These are phyloP conservation scores for Arthrobotrys musiformis DNA, from an alignment of 2,329 filamentous ascomycete genomes.

Conservation along the genomic window DNA sequence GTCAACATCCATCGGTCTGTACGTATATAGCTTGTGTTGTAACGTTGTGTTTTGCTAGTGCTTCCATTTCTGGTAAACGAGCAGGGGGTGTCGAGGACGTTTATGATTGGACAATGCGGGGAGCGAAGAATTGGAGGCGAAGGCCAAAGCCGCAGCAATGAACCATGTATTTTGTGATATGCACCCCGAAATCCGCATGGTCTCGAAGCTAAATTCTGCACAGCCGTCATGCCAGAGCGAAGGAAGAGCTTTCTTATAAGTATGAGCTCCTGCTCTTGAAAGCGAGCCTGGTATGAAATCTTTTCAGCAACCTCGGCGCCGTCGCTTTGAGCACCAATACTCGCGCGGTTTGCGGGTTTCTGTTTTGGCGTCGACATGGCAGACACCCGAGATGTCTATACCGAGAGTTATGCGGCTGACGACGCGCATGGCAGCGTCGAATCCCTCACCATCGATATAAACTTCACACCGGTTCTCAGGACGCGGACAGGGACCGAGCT, in stretches of 20 bases:
- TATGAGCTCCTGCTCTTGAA: neutral
- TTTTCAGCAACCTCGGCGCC: too few relatives aligned
- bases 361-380: conserved; percentile 10
- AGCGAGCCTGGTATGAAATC: neutral
- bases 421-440: conserved; percentile 31
- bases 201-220: neutral
- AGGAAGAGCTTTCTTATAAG: neutral
- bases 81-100: neutral
- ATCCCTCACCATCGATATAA: conserved; percentile 35
- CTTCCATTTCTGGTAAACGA: neutral
- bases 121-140: neutral
- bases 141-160: neutral
- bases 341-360: too few relatives aligned
- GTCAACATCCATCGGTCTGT: too few relatives aligned
- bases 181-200: conserved; percentile 2
- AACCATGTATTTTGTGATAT: neutral
- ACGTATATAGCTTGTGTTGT: too few relatives aligned
- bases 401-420: conserved; percentile 10
- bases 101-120: neutral
- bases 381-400: conserved; percentile 11
- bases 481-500: conserved; percentile 19
- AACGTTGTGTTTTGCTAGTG: neutral
- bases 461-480: conserved; percentile 30
- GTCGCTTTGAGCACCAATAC: too few relatives aligned
- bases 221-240: conserved; percentile 4